These are phyloP conservation scores for Phytophthora rubi DNA, from an alignment of 352 stramenopile species.

Conservation along the genomic window DNA sequence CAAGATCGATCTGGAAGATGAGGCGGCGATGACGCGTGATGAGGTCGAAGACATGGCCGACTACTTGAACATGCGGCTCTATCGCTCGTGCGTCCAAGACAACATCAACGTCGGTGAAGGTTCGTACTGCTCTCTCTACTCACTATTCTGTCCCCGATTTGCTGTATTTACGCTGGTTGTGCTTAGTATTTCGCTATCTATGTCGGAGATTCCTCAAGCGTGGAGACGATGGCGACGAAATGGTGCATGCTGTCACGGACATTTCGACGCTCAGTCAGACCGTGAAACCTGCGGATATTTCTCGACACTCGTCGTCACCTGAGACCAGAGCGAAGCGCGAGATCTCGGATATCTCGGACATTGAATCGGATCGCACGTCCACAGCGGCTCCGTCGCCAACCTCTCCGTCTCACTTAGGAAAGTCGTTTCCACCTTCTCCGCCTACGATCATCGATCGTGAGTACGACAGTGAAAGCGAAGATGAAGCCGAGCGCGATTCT, in stretches of 20 bases:
- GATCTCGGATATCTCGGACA: slow-evolving; percentile 47
- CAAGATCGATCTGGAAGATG: slow-evolving; percentile 76
- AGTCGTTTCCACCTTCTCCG: slow-evolving; percentile 19
- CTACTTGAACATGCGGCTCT: slow-evolving; percentile 60
- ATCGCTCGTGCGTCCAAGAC: slow-evolving; percentile 71
- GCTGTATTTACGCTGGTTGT: not conserved
- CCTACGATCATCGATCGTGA: slow-evolving; percentile 33
- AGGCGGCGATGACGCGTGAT: slow-evolving; percentile 60
- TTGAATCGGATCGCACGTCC: slow-evolving; percentile 36
- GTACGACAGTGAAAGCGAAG: slow-evolving; percentile 29
- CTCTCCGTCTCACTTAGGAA: slow-evolving; percentile 8
- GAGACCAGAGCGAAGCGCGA: slow-evolving; percentile 41
- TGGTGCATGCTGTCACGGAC: slow-evolving; percentile 51
- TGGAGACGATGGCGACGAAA: slow-evolving; percentile 41
- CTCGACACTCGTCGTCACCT: slow-evolving; percentile 20
- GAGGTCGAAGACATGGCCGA: slow-evolving; percentile 75
- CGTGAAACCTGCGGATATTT: slow-evolving; percentile 14
- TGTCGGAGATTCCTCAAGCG: slow-evolving; percentile 59
- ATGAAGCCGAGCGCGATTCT: slow-evolving; percentile 18
- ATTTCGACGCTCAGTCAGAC: slow-evolving; percentile 61
- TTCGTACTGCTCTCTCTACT: slow-evolving; percentile 8
- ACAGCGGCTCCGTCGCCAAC: slow-evolving; percentile 31
- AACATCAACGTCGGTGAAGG: slow-evolving; percentile 79
- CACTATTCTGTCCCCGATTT: no score
- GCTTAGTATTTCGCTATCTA: slow-evolving; percentile 63